Conservation (phyloP, 495 filamentous ascomycete species). For the Podospora anserina region DNA sequence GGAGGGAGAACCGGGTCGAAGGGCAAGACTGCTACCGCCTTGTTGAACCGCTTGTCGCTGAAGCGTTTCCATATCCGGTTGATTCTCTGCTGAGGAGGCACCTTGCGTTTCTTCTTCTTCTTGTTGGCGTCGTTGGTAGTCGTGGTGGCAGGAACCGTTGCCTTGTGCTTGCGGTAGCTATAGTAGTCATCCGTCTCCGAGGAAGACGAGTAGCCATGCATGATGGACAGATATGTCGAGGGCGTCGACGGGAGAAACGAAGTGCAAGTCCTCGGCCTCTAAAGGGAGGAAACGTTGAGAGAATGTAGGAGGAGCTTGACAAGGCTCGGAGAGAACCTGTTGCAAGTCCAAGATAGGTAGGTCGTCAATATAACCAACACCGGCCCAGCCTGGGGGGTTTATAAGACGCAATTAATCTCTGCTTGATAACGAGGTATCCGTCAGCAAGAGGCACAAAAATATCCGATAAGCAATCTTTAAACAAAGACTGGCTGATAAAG, state of each 20-base stretch:
- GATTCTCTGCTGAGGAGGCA: constrained; percentile 70
- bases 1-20: constrained; percentile 49
- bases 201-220: constrained; percentile 39
- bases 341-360: neutral
- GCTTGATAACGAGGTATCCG: neutral
- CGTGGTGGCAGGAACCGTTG: constrained; percentile 19
- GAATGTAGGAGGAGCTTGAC: neutral
- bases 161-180: constrained; percentile 33
- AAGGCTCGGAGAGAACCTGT: neutral
- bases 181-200: constrained; percentile 37
- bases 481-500: constrained; percentile 1
- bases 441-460: neutral
- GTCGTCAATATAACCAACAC: neutral
- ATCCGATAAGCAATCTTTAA: neutral
- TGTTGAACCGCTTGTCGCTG: constrained; percentile 56
- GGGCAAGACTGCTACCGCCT: constrained; percentile 47
- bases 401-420: neutral
- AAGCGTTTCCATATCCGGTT: constrained; percentile 81
- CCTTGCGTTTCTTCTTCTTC: constrained; percentile 55
- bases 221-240: constrained; percentile 22
- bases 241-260: neutral
- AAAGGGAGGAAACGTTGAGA: neutral
- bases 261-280: no score
- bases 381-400: neutral
- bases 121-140: constrained; percentile 35